A percentile compares a stretch with the other conserved stretches of the same genome.
Evolutionary conservation across 768 basidiomycete species (phyloP).

Genomic region (Leccinum sublutescens): DNA sequence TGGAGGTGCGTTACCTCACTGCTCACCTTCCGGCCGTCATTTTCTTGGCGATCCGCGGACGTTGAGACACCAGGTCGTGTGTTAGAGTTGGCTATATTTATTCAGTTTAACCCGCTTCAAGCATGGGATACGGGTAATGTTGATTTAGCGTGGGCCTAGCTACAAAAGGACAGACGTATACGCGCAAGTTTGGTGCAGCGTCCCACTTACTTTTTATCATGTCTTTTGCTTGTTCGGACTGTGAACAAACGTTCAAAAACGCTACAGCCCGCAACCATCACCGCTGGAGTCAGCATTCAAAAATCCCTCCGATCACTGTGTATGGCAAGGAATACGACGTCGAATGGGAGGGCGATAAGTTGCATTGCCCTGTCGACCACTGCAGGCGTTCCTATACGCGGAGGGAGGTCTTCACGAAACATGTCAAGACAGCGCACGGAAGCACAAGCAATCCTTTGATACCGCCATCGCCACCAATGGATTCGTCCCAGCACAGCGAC

Average conservation of each 20-base stretch:
- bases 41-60: too few relatives aligned
- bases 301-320: background rate
- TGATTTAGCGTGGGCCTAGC: too few relatives aligned
- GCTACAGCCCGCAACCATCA: background rate
- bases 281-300: background rate
- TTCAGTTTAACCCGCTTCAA: too few relatives aligned
- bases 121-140: too few relatives aligned
- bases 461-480: background rate
- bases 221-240: background rate
- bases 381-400: background rate
- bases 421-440: background rate
- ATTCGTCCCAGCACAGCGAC: background rate
- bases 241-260: background rate
- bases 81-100: too few relatives aligned
- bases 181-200: too few relatives aligned
- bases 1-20: too few relatives aligned
- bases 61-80: too few relatives aligned
- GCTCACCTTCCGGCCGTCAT: too few relatives aligned
- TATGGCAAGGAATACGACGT: background rate
- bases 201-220: background rate
- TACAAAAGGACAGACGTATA: too few relatives aligned
- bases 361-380: background rate
- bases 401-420: background rate
- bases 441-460: background rate
- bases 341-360: background rate